Evolutionary conservation across 257 asterid species (phyloP), one percentile per base, ranked within the genome.

Genomic region (Solanum chmielewskii): DNA sequence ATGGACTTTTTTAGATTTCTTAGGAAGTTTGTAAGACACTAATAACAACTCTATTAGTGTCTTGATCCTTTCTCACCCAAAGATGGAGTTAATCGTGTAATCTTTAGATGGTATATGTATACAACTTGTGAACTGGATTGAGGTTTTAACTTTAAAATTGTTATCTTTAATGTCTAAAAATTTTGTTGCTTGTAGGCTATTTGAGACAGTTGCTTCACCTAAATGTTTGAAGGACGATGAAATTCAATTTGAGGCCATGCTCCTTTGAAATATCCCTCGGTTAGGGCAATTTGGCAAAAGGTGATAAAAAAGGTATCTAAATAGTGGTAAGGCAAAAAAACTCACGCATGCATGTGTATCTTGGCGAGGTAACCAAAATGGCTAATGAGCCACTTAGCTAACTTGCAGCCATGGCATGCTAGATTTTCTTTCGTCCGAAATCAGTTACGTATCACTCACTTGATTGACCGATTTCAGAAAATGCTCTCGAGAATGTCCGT

Each of bases 381-480:
- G 6, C 7, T n/a, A 31, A n/a, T 25, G 27, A 60, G 69, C 69
- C 11, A 21, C 29, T 8, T 8, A 41, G 44, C 11, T 60, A 21
- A 27, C 5, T 62, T 23, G 31, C 31, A 62, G 70, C 15, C 31
- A 62, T 49, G 60, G 3, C 9, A 49, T 49, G 21, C 60, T 3
- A 49, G 23, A 49, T 49, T 49, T 49, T 49, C 16, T 44, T 44
- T 44, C 3, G 47, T 12, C 4, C 14, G 11, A 44, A 44, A 44
- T 44, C 47, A 11, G 11, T 10, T 10, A 44, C 47, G 3, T 44
- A 44, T 44, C 96, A 62, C 92, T 96, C 96, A 68, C 92, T 96
- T 52, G 91, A 91, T 90, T 99, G 99, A 87, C 99, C 98, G 20
- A 86, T 93, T 86, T 97, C 98, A 6, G 99, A 97, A 85, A 99